A percentile compares a stretch with the other conserved stretches of the same genome.
These are phyloP conservation scores for Trichosporon sp. DNA, from an alignment of 1,284 basidiomycete species.

Conservation along the genomic window DNA sequence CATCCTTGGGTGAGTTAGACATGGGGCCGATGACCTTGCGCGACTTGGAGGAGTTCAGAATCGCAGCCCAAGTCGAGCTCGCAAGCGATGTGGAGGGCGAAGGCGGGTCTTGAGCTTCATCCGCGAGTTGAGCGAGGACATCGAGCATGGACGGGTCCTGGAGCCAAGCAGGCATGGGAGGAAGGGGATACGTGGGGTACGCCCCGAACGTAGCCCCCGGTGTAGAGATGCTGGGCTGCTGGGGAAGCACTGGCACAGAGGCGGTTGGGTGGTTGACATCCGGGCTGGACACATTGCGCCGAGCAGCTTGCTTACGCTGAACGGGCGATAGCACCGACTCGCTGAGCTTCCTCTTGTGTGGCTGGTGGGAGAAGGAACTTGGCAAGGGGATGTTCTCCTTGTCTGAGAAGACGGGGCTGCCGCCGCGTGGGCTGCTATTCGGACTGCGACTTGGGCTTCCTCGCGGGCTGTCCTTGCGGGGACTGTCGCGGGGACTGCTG, in stretches of 20 bases:
- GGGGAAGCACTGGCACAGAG: background rate
- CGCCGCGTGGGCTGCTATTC: background rate
- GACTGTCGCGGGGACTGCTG: background rate
- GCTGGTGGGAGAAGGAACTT: background rate
- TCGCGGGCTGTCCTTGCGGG: no score
- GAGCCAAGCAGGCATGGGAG: constrained; percentile 8
- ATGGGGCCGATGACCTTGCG: background rate
- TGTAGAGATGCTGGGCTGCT: background rate
- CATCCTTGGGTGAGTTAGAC: background rate
- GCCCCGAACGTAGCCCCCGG: background rate
- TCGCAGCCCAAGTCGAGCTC: constrained; percentile 1
- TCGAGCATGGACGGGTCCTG: constrained; percentile 9
- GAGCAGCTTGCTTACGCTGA: background rate
- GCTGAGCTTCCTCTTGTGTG: constrained; percentile 7
- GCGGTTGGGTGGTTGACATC: background rate
- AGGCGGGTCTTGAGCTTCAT: constrained; percentile 1
- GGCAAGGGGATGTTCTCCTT: background rate
- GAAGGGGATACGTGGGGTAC: background rate
- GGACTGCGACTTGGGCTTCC: background rate
- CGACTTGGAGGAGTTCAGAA: background rate
- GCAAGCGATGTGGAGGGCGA: background rate
- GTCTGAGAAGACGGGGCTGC: background rate
- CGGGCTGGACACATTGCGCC: constrained; percentile 1
- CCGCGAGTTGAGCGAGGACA: constrained; percentile 9
- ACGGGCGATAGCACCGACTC: background rate